Evolutionary conservation across 768 basidiomycete species (phyloP).

Genomic region (Pleurotus tuber-regium): DNA sequence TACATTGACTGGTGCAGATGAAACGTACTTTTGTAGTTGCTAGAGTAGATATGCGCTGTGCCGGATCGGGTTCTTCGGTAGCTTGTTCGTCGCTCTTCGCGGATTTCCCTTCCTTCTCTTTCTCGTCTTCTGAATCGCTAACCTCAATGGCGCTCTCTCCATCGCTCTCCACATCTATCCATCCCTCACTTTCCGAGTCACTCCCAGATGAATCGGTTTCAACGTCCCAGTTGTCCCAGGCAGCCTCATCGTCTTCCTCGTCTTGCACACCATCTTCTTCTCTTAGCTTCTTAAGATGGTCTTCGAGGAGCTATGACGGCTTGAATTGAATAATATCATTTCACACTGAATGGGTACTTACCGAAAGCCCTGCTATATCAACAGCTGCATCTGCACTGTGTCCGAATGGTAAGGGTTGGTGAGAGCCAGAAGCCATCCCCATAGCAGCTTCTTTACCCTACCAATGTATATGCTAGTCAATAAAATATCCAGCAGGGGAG

Average conservation of each 20-base stretch:
- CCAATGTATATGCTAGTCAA: constrained; percentile 10
- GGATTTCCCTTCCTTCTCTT: constrained; percentile 40
- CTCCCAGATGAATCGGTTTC: constrained; percentile 65
- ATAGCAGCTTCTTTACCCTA: constrained; percentile 92
- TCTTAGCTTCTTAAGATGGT: constrained; percentile 72
- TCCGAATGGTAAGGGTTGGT: constrained; percentile 77
- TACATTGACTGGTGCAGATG: background rate
- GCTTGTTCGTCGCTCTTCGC: no score
- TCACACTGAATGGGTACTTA: constrained; percentile 36
- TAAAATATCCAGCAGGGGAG: background rate
- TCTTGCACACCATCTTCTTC: constrained; percentile 57
- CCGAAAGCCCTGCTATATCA: constrained; percentile 88
- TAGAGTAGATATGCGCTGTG: constrained; percentile 53
- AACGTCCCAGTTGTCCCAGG: constrained; percentile 89
- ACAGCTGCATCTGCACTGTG: constrained; percentile 70
- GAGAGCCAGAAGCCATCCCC: constrained; percentile 54
- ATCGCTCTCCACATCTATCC: constrained; percentile 79
- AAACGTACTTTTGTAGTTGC: constrained; percentile 73
- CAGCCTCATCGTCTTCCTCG: constrained; percentile 60
- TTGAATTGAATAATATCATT: constrained; percentile 5
- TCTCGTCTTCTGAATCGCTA: constrained; percentile 84
- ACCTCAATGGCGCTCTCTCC: constrained; percentile 67
- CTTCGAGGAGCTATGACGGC: constrained; percentile 73
- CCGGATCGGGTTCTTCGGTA: constrained; percentile 26
- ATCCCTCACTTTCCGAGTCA: constrained; percentile 60